A percentile compares a stretch with the other conserved stretches of the same genome.
These are phyloP conservation scores for Paratinospora sagittata DNA, from an alignment of 164 flowering plant species.

Conservation along the genomic window DNA sequence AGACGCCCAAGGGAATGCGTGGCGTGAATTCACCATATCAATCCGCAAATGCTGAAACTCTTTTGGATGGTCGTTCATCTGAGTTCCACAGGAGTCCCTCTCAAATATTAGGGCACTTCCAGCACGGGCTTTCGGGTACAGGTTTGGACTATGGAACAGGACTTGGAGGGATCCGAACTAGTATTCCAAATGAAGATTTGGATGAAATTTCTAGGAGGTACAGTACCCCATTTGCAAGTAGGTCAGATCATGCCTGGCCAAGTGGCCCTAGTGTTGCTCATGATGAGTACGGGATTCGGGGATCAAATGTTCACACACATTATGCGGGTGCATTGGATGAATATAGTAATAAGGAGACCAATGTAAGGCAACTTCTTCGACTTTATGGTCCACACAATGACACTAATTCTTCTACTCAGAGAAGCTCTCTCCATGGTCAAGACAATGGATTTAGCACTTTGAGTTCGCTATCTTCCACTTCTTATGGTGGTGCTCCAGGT, in stretches of 20 bases:
- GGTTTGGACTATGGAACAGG: not conserved
- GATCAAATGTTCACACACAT: not conserved
- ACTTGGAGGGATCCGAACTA: not conserved
- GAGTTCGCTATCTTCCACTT: not conserved
- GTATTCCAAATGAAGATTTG: not conserved
- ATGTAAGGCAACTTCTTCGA: not conserved
- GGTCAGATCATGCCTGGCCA: not conserved
- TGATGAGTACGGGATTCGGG: not conserved
- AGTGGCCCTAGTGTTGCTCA: not conserved
- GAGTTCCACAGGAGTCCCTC: constrained; percentile 10
- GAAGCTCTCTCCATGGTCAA: not conserved
- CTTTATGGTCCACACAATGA: not conserved
- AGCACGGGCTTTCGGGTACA: not conserved
- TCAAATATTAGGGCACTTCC: not conserved
- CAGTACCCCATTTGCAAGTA: not conserved
- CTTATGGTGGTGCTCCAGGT: not conserved
- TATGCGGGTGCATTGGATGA: not conserved
- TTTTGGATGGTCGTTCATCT: constrained; percentile 11
- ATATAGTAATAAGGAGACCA: not conserved
- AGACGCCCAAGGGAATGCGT: constrained; percentile 1
- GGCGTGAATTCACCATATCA: constrained; percentile 10
- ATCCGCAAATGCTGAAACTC: constrained; percentile 5
- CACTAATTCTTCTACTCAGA: not conserved
- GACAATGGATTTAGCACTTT: not conserved
- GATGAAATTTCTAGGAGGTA: not conserved